Evolutionary conservation across 1,284 basidiomycete genomes (phyloP).

Genomic region (Ustilago cynodontis): DNA sequence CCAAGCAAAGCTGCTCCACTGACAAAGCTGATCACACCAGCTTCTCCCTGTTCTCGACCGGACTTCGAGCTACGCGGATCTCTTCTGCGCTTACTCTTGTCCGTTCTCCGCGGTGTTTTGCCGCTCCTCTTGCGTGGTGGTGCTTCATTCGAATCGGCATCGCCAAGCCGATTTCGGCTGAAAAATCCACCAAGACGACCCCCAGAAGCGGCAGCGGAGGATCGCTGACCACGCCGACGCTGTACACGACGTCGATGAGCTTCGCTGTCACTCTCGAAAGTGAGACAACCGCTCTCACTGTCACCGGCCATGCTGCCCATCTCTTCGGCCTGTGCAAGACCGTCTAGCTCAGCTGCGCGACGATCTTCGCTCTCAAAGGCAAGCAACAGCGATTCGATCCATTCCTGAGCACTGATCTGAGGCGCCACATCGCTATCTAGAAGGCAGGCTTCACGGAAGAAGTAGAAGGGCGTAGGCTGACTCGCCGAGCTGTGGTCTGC

Average conservation of each 20-base stretch:
- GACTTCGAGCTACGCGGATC: constrained; percentile 15
- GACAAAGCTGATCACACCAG: constrained; percentile 51
- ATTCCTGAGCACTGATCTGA: constrained; percentile 39
- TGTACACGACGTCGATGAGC: constrained; percentile 19
- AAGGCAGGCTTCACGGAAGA: constrained; percentile 42
- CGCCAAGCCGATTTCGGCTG: constrained; percentile 22
- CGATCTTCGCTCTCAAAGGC: constrained; percentile 30
- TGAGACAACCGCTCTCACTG: constrained; percentile 43
- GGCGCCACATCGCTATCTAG: constrained; percentile 30
- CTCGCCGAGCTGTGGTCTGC: constrained; percentile 21
- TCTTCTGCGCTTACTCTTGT: constrained; percentile 31
- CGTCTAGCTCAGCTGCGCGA: constrained; percentile 30
- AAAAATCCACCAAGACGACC: constrained; percentile 24
- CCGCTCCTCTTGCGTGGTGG: constrained; percentile 26
- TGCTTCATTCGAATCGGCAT: constrained; percentile 11
- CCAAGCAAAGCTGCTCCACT: constrained; percentile 53
- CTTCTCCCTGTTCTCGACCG: constrained; percentile 25
- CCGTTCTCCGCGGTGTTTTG: constrained; percentile 15
- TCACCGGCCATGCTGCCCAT: constrained; percentile 51
- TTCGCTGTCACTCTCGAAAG: constrained; percentile 52
- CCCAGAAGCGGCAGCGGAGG: constrained; percentile 3
- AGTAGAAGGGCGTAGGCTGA: constrained; percentile 41
- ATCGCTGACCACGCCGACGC: constrained; percentile 13
- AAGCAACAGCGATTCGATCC: constrained; percentile 39
- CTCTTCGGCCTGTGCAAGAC: constrained; percentile 44